Conservation (phyloP, 768 basidiomycete genomes). For the Trichaptum fuscoviolaceum region DNA sequence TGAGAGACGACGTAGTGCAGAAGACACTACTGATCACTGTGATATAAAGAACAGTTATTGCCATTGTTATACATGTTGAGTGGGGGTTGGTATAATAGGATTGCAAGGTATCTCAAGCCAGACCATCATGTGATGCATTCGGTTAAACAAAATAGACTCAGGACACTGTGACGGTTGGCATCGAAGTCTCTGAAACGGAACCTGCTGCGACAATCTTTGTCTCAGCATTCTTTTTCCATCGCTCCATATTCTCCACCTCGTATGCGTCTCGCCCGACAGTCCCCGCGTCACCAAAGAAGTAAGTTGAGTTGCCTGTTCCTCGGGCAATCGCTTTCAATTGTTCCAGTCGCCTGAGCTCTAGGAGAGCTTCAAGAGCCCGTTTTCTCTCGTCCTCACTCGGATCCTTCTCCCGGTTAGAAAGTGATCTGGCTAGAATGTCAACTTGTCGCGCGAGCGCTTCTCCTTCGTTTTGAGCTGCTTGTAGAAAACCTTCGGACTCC, state of each 20-base stretch:
- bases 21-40: not conserved
- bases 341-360: constrained; percentile 46
- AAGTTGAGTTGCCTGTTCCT: constrained; percentile 47
- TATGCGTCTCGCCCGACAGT: constrained; percentile 31
- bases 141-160: too few relatives aligned
- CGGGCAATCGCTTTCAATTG: constrained; percentile 48
- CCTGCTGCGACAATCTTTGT: not conserved
- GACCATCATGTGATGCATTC: not conserved
- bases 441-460: constrained; percentile 45
- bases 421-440: constrained; percentile 36
- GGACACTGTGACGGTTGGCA: too few relatives aligned
- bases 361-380: constrained; percentile 36
- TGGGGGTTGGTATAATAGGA: not conserved
- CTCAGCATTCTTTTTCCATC: constrained; percentile 17
- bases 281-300: constrained; percentile 37
- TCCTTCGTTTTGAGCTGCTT: constrained; percentile 42
- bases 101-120: not conserved
- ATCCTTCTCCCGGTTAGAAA: constrained; percentile 28
- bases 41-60: not conserved
- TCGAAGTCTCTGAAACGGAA: not conserved
- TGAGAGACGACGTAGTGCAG: not conserved
- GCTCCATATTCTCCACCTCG: constrained; percentile 44
- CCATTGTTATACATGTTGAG: not conserved
- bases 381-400: constrained; percentile 30
- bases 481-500: constrained; percentile 44